Evolutionary conservation across 2,329 filamentous ascomycete genomes (phyloP), one percentile per base, ranked within the genome.

Genomic region (Chaetothyriales sp.): DNA sequence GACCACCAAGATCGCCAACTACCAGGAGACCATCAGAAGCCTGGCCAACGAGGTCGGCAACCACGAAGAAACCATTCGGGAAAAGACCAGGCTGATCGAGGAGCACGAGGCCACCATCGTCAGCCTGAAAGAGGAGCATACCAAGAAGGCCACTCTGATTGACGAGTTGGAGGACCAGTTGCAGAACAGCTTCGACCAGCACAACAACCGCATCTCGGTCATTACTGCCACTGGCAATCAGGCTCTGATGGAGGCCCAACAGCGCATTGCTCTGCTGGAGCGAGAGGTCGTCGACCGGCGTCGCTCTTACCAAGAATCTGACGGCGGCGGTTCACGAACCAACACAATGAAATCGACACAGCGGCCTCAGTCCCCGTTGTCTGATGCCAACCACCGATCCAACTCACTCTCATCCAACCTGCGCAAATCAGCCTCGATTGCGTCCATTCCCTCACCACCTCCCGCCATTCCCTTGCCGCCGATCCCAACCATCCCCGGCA

Each of bases 111-210:
- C 65, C 3, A 61, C 67, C 3, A 62, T 71, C 20, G 73, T 76
- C 55, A 71, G 71, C 56, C 70, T 80, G 51, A 72, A 69, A 19
- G 70, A 73, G 15, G 78, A 79, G 69, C 94, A 93, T 73, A 83
- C 87, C 71, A 95, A 94, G 75, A 93, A 92, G 66, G 84, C 86
- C 43, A 81, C 87, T 19, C 74, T 98, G 10, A 86, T 98, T 7
- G 87, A 96, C 65, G 90, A 98, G 68, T 80, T 98, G 4, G 92
- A 98, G 68, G 90, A 96, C 61, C 92, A 98, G 67, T 80, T 98
- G 49, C 89, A 90, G 63, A 86, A 78, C 64, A 95, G 92, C 69
- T 98, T 88, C 67, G 92, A 98, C 63, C 86, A 95, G 65, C 88
- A 90, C 53, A 86, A 95, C 66, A 94, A 95, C 69, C 81, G 90